Evolutionary conservation across 805 yeast genomes (phyloP).

Genomic region (Saturnispora halmiae): DNA sequence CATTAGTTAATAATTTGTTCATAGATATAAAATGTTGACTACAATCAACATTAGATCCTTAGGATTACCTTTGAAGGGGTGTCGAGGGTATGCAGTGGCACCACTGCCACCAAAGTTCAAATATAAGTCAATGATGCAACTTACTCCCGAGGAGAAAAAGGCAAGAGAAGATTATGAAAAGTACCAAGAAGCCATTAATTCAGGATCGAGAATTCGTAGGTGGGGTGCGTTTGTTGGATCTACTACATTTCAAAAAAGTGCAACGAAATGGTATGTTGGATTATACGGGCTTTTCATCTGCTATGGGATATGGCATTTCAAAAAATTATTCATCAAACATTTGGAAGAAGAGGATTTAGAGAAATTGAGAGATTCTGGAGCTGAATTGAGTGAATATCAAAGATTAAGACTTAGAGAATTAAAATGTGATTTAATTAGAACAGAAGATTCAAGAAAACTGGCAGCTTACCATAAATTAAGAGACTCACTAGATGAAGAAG

Average conservation of each 20-base stretch:
- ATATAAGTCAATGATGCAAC: slow-evolving; percentile 22
- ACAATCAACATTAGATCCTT: not conserved
- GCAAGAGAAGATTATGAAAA: slow-evolving; percentile 24
- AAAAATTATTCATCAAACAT: slow-evolving; percentile 57
- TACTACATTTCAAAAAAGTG: slow-evolving; percentile 47
- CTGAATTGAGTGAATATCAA: slow-evolving; percentile 51
- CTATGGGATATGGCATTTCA: slow-evolving; percentile 57
- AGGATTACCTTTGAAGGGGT: not conserved
- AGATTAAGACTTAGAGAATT: slow-evolving; percentile 51
- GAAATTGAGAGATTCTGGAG: slow-evolving; percentile 27
- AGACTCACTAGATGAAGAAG: slow-evolving; percentile 15
- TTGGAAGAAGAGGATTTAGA: slow-evolving; percentile 38
- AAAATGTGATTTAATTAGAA: slow-evolving; percentile 47
- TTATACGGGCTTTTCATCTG: slow-evolving; percentile 47
- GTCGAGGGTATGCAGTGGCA: slow-evolving; percentile 4
- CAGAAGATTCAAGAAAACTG: slow-evolving; percentile 53
- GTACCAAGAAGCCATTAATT: slow-evolving; percentile 27
- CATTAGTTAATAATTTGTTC: no score
- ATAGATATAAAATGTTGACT: not conserved
- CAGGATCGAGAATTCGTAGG: slow-evolving; percentile 30
- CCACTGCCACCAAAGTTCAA: slow-evolving; percentile 22
- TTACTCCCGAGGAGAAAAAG: slow-evolving; percentile 23
- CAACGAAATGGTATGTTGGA: slow-evolving; percentile 57
- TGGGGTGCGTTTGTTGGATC: slow-evolving; percentile 49
- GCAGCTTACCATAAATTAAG: slow-evolving; percentile 49